Evolutionary conservation across 2,329 filamentous ascomycete species (phyloP), one percentile per base, ranked within the genome.

Genomic region (Fusarium marasasianum): DNA sequence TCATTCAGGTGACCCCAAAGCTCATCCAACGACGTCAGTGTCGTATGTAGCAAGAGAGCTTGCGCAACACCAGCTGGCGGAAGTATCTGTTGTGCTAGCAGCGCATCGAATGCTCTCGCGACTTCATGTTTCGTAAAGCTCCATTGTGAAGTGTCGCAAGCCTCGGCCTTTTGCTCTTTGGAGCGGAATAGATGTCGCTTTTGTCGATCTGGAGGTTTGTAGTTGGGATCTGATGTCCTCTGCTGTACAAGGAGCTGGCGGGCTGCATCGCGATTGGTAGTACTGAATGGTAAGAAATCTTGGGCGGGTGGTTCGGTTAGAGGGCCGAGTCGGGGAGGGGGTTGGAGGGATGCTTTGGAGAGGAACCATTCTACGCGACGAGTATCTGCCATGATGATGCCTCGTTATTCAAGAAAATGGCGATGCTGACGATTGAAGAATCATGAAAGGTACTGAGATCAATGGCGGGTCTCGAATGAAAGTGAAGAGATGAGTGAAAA

Each of bases 71-170:
- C 71, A 17, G 69, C 44, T 1, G 71, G 57, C 1, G 66, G 61
- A 11, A 74, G 35, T 2, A 22, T 22, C 15, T 53, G n/a, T 2
- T 54, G 56, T 1, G 45, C 38, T 3, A 73, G 20, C 6, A 73
- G 14, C 1, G 24, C 14, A 53, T 74, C 41, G 31, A 73, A 59
- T 6, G 71, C 61, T 14, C n/a, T 59, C 0, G 71, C 71, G 1
- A 74, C 62, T 40, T 73, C 71, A 26, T 74, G 41, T 13, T 73
- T 73, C 2, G 61, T 50, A 18, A 73, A 73, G 0, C 38, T 74
- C 71, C 71, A 73, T 3, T 63, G 57, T 3, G n/a, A 45, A 12
- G 41, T 48, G 26, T 73, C 48, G 12, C 17, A n/a, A 1, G n/a
- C 66, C 9, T 60, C 53, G 0, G 31, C 61, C 1, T 57, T 74